Evolutionary conservation across 495 filamentous ascomycete genomes (phyloP), one percentile per base, ranked within the genome.

Genomic region (Hyaloscypha finlandica): DNA sequence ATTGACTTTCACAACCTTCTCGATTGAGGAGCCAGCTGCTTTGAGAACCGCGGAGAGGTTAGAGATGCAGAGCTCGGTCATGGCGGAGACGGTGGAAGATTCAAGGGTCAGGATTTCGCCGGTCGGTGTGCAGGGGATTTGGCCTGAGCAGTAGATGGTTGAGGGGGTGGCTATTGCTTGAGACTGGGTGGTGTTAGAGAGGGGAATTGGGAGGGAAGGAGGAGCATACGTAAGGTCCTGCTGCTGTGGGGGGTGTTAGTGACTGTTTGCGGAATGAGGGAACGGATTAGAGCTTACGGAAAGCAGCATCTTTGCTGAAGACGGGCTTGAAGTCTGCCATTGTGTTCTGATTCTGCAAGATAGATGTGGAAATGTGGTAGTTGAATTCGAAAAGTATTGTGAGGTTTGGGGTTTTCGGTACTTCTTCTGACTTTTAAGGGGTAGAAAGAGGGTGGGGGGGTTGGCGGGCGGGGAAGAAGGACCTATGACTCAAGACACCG

Each of bases 111-210:
- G 68, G 63, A 74, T 69, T 39, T 59, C 58, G 71, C 92, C 93
- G 54, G 85, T 69, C 70, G 86, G 79, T 72, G 91, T 89, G 72
- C 89, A 90, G 68, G 93, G 94, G 74, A 97, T 96, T 80, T 96
- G 93, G 76, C 95, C 95, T 6, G 93, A 97, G 81, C 93, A 89
- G 85, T 92, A 99, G 83, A 97, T 89, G 71, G 89, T 83, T 57
- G 83, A 84, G 68, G 91, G 88, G 61, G 93, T 93, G 32, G 63
- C 86, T 80, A 97, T 90, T 73, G 92, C 93, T 83, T 97, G 94
- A 73, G 94, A 93, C 70, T 74, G 59, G 25, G 25, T 20, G 29
- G 39, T 55, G 48, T 56, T 48, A 54, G 59, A 42, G 20, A 60
- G 20, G 51, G 51, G 58, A 22, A 48, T 29, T 32, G 29, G 37